Percentiles rank a stretch among this genome's conserved stretches.
These are phyloP conservation scores for Areca catechu DNA, from an alignment of 176 grass and related monocot genomes.

Conservation along the genomic window DNA sequence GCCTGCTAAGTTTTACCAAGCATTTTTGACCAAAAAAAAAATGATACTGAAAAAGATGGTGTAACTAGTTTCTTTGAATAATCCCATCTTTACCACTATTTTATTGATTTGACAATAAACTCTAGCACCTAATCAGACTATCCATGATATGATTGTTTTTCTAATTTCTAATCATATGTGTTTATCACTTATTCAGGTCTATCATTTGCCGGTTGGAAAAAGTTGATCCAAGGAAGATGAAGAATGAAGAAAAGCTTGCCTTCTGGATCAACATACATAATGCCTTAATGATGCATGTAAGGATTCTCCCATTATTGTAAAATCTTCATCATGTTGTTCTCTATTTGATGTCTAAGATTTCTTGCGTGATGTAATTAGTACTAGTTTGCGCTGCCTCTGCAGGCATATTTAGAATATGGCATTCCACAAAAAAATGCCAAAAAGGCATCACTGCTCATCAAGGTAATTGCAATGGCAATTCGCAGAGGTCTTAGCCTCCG, in stretches of 20 bases:
- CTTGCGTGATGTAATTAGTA: neutral
- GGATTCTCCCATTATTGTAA: neutral
- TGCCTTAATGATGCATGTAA: slow-evolving; percentile 23
- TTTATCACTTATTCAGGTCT: neutral
- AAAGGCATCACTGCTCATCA: slow-evolving; percentile 7
- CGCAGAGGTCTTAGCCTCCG: too few relatives aligned
- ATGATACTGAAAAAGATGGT: too few relatives aligned
- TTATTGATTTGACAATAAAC: too few relatives aligned
- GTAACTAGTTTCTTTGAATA: too few relatives aligned
- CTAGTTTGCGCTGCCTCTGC: neutral
- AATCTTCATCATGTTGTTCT: neutral
- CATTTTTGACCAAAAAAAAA: too few relatives aligned
- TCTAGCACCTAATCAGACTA: too few relatives aligned
- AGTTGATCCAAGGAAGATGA: slow-evolving; percentile 16
- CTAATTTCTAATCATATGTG: too few relatives aligned
- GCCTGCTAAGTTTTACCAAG: too few relatives aligned
- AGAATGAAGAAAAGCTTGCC: slow-evolving; percentile 14
- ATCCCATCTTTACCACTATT: too few relatives aligned
- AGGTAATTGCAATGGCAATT: neutral
- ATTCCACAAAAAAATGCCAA: neutral
- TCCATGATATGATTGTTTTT: too few relatives aligned
- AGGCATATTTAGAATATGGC: slow-evolving; percentile 11
- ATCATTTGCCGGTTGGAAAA: slow-evolving; percentile 8
- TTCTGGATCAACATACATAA: slow-evolving; percentile 23
- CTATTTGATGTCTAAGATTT: neutral